Percentiles rank a stretch among this genome's conserved stretches.
Conservation (phyloP, 2,329 filamentous ascomycete species). For the Sclerotinia spermophila region DNA sequence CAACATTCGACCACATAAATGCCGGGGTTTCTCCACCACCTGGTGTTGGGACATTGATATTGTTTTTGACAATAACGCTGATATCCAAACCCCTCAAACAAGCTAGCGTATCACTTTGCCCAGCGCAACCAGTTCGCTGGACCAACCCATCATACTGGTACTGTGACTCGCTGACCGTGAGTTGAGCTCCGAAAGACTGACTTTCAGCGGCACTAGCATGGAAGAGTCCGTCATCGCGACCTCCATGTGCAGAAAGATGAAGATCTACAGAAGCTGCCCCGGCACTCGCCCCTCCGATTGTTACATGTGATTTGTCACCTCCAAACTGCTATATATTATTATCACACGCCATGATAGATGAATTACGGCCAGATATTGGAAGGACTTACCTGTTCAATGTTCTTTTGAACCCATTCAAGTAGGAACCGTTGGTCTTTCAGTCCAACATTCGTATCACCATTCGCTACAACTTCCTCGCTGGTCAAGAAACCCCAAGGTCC, state of each 20-base stretch:
- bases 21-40: conserved; percentile 40
- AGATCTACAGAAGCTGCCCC: conserved; percentile 63
- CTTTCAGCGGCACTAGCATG: conserved; percentile 50
- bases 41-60: conserved; percentile 41
- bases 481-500: conserved; percentile 70
- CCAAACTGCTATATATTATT: conserved; percentile 51
- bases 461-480: conserved; percentile 48
- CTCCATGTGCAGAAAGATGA: conserved; percentile 56
- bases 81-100: conserved; percentile 47
- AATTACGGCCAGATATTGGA: background rate
- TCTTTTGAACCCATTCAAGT: conserved; percentile 63
- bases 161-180: conserved; percentile 46
- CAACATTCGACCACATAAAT: conserved; percentile 52
- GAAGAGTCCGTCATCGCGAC: conserved; percentile 47
- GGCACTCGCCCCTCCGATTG: conserved; percentile 65
- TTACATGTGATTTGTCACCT: conserved; percentile 64
- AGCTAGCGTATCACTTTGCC: conserved; percentile 39
- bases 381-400: conserved; percentile 49
- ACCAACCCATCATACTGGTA: conserved; percentile 52
- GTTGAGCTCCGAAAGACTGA: conserved; percentile 48
- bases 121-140: conserved; percentile 43
- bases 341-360: background rate
- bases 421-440: conserved; percentile 67
- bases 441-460: conserved; percentile 62
- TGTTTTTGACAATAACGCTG: conserved; percentile 43